Conservation (phyloP, 2,329 filamentous ascomycete species). For the Penicillium sumatraense region DNA sequence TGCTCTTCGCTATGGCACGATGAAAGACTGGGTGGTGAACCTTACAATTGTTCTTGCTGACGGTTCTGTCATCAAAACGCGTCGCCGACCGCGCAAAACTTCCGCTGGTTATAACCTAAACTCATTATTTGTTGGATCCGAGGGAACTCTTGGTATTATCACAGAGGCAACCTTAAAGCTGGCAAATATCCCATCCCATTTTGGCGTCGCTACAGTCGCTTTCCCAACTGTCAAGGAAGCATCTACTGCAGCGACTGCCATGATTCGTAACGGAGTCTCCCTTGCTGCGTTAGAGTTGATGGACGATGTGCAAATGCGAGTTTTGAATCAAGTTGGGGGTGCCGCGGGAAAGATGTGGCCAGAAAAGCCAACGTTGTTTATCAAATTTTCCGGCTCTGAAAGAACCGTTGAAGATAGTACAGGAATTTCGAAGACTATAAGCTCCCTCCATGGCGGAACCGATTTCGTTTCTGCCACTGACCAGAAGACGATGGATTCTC, state of each 20-base stretch:
- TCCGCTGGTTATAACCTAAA: constrained; percentile 75
- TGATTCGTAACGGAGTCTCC: constrained; percentile 67
- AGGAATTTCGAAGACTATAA: constrained; percentile 65
- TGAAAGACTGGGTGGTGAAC: constrained; percentile 77
- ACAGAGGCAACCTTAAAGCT: constrained; percentile 74
- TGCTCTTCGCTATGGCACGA: constrained; percentile 70
- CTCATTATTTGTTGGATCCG: constrained; percentile 69
- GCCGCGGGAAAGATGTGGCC: constrained; percentile 51
- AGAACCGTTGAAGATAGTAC: constrained; percentile 75
- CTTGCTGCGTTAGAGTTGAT: constrained; percentile 63
- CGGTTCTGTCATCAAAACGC: constrained; percentile 64
- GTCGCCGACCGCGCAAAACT: constrained; percentile 69
- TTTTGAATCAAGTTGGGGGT: constrained; percentile 66
- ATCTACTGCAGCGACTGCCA: constrained; percentile 63
- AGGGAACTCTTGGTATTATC: constrained; percentile 72
- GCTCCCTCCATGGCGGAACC: constrained; percentile 40
- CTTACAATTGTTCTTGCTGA: constrained; percentile 73
- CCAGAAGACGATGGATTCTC: constrained; percentile 53
- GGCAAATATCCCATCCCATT: constrained; percentile 66
- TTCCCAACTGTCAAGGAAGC: constrained; percentile 62
- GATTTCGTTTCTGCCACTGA: constrained; percentile 56
- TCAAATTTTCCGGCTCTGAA: constrained; percentile 71
- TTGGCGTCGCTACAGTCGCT: constrained; percentile 67
- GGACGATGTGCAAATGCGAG: constrained; percentile 65
- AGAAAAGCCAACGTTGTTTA: constrained; percentile 40